A percentile compares a stretch with the other conserved stretches of the same genome.
Conservation (phyloP, 805 yeast genomes). For the Yueomyces sp. region DNA sequence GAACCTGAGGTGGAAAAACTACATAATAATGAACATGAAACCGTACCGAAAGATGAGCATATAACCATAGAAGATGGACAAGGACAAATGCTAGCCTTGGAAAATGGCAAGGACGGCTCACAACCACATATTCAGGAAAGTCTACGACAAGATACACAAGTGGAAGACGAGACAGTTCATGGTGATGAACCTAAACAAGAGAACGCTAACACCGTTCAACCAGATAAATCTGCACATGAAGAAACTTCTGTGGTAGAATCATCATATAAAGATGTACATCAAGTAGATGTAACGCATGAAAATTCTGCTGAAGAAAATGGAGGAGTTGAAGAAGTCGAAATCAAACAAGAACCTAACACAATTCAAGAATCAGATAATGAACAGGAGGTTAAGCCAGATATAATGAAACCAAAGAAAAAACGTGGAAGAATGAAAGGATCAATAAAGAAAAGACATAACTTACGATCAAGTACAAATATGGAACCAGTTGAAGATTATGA, state of each 20-base stretch:
- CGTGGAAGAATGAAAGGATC: too few relatives aligned
- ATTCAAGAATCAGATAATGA: conserved; percentile 8
- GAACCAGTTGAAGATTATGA: conserved; percentile 1
- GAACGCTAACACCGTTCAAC: background rate
- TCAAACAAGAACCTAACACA: conserved; percentile 4
- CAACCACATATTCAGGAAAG: background rate
- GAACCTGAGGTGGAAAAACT: too few relatives aligned
- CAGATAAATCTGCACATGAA: conserved; percentile 1
- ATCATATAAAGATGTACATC: conserved; percentile 1
- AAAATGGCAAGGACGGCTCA: too few relatives aligned
- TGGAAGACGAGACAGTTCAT: background rate
- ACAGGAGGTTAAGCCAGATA: conserved; percentile 1
- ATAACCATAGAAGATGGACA: too few relatives aligned
- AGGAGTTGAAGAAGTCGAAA: conserved; percentile 6
- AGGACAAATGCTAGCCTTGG: too few relatives aligned
- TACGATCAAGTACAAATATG: background rate
- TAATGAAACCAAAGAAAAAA: too few relatives aligned
- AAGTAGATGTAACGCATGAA: conserved; percentile 8
- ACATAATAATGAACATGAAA: too few relatives aligned
- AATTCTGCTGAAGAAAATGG: conserved; percentile 5
- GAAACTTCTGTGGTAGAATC: conserved; percentile 2
- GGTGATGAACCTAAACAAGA: background rate
- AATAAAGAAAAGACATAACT: too few relatives aligned
- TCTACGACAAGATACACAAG: background rate
- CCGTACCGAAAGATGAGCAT: too few relatives aligned